These are phyloP conservation scores for Atkinsonella texensis DNA, from an alignment of 2,329 filamentous ascomycete genomes.

Conservation along the genomic window DNA sequence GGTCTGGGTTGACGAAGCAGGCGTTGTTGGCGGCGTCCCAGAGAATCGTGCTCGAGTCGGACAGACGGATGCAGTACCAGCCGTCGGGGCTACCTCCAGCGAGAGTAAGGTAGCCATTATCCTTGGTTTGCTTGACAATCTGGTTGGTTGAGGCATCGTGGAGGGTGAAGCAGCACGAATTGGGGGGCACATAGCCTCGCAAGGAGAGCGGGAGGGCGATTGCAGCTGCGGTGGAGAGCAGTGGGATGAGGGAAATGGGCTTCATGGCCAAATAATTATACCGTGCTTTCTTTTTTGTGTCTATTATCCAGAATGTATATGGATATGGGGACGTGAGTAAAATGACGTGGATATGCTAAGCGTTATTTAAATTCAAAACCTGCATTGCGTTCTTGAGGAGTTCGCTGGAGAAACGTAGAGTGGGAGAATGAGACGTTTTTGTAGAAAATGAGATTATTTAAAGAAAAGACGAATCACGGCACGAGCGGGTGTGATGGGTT, in stretches of 20 bases:
- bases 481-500: background rate
- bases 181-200: slow-evolving; percentile 10
- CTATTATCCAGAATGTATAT: background rate
- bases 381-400: too few relatives aligned
- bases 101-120: slow-evolving; percentile 17
- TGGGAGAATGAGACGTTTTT: background rate
- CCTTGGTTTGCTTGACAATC: slow-evolving; percentile 15
- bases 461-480: background rate
- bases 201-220: slow-evolving; percentile 10
- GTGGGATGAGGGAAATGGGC: slow-evolving; percentile 6
- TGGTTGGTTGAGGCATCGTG: slow-evolving; percentile 14
- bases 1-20: slow-evolving; percentile 18
- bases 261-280: background rate
- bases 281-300: background rate
- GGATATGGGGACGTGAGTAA: background rate
- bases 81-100: slow-evolving; percentile 13
- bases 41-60: slow-evolving; percentile 14
- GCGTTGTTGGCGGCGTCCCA: slow-evolving; percentile 18
- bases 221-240: slow-evolving; percentile 12
- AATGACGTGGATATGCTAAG: background rate
- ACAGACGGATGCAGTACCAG: slow-evolving; percentile 21
- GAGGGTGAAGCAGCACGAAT: slow-evolving; percentile 21
- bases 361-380: background rate
- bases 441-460: background rate
- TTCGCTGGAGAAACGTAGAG: too few relatives aligned